Evolutionary conservation across 2,329 filamentous ascomycete genomes (phyloP), one percentile per base, ranked within the genome.

Genomic region (Septoria linicola): DNA sequence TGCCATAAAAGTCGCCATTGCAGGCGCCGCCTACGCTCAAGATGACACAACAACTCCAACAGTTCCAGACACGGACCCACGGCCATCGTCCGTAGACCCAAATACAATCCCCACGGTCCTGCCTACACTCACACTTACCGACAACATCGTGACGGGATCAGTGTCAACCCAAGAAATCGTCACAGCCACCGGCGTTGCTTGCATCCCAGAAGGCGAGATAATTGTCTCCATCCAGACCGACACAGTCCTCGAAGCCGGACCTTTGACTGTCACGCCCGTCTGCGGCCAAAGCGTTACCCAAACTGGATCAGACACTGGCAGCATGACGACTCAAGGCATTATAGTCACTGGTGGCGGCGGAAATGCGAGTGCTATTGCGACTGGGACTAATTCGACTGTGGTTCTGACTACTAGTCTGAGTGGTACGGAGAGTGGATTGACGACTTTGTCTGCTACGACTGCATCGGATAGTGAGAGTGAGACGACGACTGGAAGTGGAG

Each of bases 161-260:
- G 44, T 17, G 1, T 11, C 20, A 16, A 25, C 44, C 41, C 37
- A 50, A 30, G 44, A 47, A 16, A 16, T 47, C 23, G 44, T 47
- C 20, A 47, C 44, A 11, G 31, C 34, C 6, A 46, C 43, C 7
- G 43, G 43, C 14, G 34, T 40, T 17, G 46, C 41, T 14, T 58
- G 55, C 36, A 31, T 50, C 13, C 54, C 51, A 3, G 45, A 52
- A 34, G 41, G 41, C 16, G 48, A 54, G 16, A 14, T 48, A n/a
- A 20, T 57, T 8, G 54, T 59, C 46, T 57, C 50, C 25, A 59
- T 59, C 11, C 57, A 59, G 31, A 59, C 57, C 32, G 54, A 59
- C 35, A 59, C 57, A n/a, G 30, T 49, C 37, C 36, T 55, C 21
- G 25, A 36, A 11, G 52, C 54, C 5, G 51, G 45, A 10, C 40